Conservation (phyloP, 2,329 filamentous ascomycete genomes). For the Xylaria arbuscula region DNA sequence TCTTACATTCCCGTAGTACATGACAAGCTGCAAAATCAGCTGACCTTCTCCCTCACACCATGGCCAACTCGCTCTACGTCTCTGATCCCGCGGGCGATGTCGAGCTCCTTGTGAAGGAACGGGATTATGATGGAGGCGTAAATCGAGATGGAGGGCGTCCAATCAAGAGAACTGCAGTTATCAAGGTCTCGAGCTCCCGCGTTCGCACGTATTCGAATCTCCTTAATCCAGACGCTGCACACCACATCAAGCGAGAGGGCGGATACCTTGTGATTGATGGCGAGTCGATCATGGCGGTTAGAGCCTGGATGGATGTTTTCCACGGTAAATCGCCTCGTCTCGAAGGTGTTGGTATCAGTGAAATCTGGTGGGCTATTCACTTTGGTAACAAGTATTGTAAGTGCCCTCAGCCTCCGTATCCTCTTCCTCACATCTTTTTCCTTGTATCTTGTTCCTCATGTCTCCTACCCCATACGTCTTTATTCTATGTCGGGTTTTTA, state of each 20-base stretch:
- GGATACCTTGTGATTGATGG: background rate
- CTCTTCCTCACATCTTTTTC: no score
- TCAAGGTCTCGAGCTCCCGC: background rate
- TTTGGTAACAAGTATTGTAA: conserved; percentile 21
- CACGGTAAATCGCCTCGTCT: background rate
- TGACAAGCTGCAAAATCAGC: background rate
- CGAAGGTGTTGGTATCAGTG: no score
- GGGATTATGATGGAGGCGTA: background rate
- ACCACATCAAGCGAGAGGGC: background rate
- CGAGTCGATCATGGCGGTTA: conserved; percentile 6
- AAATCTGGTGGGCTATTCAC: background rate
- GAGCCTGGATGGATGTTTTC: conserved; percentile 10
- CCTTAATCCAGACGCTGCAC: background rate
- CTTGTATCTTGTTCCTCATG: no score
- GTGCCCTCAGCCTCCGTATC: background rate
- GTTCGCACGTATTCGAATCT: background rate
- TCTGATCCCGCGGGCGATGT: background rate
- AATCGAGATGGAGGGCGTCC: background rate
- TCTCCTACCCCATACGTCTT: no score
- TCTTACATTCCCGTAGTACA: background rate
- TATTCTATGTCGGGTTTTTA: background rate
- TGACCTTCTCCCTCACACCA: background rate
- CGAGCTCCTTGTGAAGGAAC: background rate
- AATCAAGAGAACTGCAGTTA: background rate
- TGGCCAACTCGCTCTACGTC: background rate